Evolutionary conservation across 2,329 filamentous ascomycete species (phyloP), one percentile per base, ranked within the genome.

Genomic region (Trichoderma atrobrunneum): DNA sequence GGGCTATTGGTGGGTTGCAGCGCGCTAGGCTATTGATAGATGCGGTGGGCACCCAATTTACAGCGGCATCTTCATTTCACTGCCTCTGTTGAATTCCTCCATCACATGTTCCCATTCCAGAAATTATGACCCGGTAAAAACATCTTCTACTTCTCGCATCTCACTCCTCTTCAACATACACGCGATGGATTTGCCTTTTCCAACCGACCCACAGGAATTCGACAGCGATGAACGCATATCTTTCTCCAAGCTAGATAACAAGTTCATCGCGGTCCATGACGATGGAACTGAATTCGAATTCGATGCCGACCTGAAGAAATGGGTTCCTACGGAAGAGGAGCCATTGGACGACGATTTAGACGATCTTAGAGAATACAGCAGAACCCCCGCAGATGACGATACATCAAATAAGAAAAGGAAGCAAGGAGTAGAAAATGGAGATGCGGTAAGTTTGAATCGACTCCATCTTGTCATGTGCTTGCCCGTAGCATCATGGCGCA

Each of bases 221-320:
- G 90, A 92, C 77, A 84, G 84, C 72, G 94, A 97, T 79, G 88
- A 93, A 32, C 92, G 95, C 76, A 93, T 97, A 78, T 95, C 93
- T 7, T 97, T 92, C 83, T 95, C 93, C n/a, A 92, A 89, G 79
- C 86, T 93, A 73, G 92, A 95, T 81, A 87, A 90, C 78, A 95
- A 94, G 79, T 95, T 91, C 83, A 89, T 96, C 68, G 89, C 96
- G 8, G 94, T 97, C 74, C 92, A 93, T 72, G 93, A 94, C 62
- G 91, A 96, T 79, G 94, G 93, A 67, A 88, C 90, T 73, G 95
- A 97, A 81, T 97, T 91, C 83, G 92, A 95, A 80, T 98, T 92
- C 83, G 91, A 97, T 81, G 82, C 87, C 64, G 86, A 85, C 65
- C 82, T 90, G 76, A 91, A 89, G 82, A 88, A 89, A 82, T 98